Conservation (phyloP, 768 basidiomycete species). For the Mycena olivaceomarginata region DNA sequence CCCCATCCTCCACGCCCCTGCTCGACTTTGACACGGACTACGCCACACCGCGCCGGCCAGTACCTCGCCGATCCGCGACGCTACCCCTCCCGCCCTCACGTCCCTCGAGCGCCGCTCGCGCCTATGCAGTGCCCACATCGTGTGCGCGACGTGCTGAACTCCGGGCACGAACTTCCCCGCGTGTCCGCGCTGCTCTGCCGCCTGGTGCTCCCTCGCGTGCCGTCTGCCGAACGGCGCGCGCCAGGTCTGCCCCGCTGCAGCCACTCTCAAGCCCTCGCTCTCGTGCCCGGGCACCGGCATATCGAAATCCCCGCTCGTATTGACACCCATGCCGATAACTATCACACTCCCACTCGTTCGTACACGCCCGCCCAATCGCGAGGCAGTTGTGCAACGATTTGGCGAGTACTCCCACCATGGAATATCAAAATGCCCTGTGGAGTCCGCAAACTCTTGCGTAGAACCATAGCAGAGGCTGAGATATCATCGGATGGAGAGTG, state of each 20-base stretch:
- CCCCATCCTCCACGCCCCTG: slow-evolving; percentile 47
- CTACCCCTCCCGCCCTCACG: slow-evolving; percentile 51
- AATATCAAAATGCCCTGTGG: too few species aligned
- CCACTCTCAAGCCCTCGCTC: too few species aligned
- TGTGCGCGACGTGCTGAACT: slow-evolving; percentile 58
- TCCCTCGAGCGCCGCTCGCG: slow-evolving; percentile 57
- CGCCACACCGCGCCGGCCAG: not conserved
- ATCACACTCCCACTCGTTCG: too few species aligned
- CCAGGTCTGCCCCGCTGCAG: slow-evolving; percentile 14
- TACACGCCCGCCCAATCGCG: too few species aligned
- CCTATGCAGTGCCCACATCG: slow-evolving; percentile 49
- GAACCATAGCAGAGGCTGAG: too few species aligned
- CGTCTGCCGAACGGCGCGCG: slow-evolving; percentile 23
- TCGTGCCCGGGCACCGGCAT: slow-evolving; percentile 14
- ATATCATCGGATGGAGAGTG: too few species aligned
- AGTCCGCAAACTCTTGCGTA: too few species aligned
- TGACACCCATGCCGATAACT: not conserved
- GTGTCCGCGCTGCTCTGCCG: slow-evolving; percentile 57
- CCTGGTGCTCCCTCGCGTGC: slow-evolving; percentile 42
- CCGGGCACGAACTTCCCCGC: slow-evolving; percentile 61
- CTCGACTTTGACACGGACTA: slow-evolving; percentile 40
- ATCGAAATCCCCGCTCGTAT: slow-evolving; percentile 1
- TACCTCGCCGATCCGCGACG: not conserved
- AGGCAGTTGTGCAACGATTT: too few species aligned
- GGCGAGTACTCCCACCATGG: too few species aligned